A percentile compares a stretch with the other conserved stretches of the same genome.
Evolutionary conservation across 2,329 filamentous ascomycete genomes (phyloP).

Genomic region (Colletotrichum chrysophilum): DNA sequence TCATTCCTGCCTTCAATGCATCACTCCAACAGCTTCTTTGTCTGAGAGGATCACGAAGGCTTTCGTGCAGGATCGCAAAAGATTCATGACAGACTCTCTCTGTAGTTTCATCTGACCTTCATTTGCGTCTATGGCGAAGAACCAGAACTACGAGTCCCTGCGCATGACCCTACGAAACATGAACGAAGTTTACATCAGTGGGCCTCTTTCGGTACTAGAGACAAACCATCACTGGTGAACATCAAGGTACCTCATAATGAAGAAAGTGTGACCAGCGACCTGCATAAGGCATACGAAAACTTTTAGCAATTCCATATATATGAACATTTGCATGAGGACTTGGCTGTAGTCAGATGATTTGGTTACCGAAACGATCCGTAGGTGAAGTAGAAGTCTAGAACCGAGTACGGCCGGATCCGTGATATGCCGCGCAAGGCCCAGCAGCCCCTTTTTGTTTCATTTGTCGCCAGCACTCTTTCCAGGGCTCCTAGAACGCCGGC

Average conservation of each 20-base stretch:
- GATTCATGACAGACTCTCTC: neutral
- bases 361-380: neutral
- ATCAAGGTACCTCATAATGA: neutral
- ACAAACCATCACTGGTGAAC: neutral
- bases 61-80: neutral
- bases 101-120: neutral
- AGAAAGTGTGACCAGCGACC: neutral
- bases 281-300: neutral
- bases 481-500: neutral
- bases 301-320: neutral
- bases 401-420: neutral
- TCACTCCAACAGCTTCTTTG: fast-evolving
- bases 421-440: neutral
- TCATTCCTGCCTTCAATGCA: neutral
- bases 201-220: neutral
- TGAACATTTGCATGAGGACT: neutral
- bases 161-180: neutral
- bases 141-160: neutral
- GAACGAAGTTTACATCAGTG: neutral
- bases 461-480: neutral
- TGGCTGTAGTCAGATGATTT: neutral
- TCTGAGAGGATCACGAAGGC: neutral
- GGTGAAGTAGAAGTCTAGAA: neutral
- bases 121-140: neutral
- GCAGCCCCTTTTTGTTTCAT: neutral